phyloP scores from a whole-genome alignment of 1,284 basidiomycete genomes.

The Trichosporon sp. region DNA sequence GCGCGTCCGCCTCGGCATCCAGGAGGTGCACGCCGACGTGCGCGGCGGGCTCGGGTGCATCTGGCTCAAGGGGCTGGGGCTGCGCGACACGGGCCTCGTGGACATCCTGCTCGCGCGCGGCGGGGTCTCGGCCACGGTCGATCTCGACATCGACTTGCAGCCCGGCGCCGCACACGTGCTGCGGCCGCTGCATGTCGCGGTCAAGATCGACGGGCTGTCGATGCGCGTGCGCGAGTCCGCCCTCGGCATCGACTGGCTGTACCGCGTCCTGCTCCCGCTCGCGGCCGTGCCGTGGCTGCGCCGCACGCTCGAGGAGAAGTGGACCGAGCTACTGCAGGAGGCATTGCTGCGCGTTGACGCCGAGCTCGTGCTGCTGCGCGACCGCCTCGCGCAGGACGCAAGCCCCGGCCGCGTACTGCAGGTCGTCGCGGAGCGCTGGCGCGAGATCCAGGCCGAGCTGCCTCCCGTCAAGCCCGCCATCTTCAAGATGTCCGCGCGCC shows the following conservation, averaged over 20 bases:
- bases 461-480: background rate
- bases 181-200: background rate
- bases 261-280: background rate
- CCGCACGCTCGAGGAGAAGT: background rate
- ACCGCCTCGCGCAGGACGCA: background rate
- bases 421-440: background rate
- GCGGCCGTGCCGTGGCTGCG: background rate
- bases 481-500: background rate
- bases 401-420: background rate
- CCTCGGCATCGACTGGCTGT: background rate
- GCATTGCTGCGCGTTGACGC: background rate
- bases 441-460: background rate
- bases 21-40: constrained; percentile 13
- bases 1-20: background rate
- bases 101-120: constrained; percentile 11
- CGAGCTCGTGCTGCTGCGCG: background rate
- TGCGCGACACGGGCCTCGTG: constrained; percentile 9
- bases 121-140: constrained; percentile 6
- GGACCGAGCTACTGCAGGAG: background rate
- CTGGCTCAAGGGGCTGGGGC: constrained; percentile 1
- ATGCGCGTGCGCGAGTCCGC: background rate
- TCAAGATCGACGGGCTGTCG: constrained; percentile 10
- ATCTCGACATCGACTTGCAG: constrained; percentile 12
- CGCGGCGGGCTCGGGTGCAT: constrained; percentile 3
- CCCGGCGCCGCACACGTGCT: constrained; percentile 3